Evolutionary conservation across 23 red algal species (phyloP), one percentile per base, ranked within the genome.

Genomic region (Chondrus crispus): DNA sequence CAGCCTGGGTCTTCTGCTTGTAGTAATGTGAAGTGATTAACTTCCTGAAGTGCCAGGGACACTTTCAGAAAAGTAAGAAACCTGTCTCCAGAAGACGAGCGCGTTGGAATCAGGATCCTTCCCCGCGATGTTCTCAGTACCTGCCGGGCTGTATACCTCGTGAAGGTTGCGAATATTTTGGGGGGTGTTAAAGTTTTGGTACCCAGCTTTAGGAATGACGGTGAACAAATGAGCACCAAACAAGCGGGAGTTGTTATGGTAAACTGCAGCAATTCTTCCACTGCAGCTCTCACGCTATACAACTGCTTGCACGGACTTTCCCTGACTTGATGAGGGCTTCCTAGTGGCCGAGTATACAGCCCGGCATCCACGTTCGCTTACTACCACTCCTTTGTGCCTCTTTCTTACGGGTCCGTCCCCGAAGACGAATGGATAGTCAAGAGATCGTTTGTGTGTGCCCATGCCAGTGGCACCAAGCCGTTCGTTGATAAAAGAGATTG

Each of bases 1-100:
- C 80, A 45, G 8, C 82, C 82, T 24, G 82, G 82, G 38, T 86
- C 82, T 49, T 86, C 58, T 6, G 82, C 44, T 33, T 86, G 54
- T 38, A 86, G 40, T 44, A 53, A 20, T 51, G 54, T 86, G 0
- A 51, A 20, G 42, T 86, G 19, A 5, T 19, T 32, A n/a, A 86
- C 12, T 9, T 47, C 63, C 35, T 10, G n/a, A 5, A 73, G 33
- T 16, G 53, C 26, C 35, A 68, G 63, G 2, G 38, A 9, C 0
- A 70, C 57, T 47, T 72, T 86, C 37, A 55, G n/a, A n/a, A n/a
- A n/a, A n/a, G n/a, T n/a, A n/a, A n/a, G n/a, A n/a, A n/a, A n/a
- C n/a, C n/a, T n/a, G n/a, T n/a, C n/a, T n/a, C n/a, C n/a, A n/a
- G n/a, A n/a, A n/a, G n/a, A n/a, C n/a, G n/a, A n/a, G n/a, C n/a